Evolutionary conservation across 108 stramenopile species (phyloP).

Genomic region (Nitzschia sp.): DNA sequence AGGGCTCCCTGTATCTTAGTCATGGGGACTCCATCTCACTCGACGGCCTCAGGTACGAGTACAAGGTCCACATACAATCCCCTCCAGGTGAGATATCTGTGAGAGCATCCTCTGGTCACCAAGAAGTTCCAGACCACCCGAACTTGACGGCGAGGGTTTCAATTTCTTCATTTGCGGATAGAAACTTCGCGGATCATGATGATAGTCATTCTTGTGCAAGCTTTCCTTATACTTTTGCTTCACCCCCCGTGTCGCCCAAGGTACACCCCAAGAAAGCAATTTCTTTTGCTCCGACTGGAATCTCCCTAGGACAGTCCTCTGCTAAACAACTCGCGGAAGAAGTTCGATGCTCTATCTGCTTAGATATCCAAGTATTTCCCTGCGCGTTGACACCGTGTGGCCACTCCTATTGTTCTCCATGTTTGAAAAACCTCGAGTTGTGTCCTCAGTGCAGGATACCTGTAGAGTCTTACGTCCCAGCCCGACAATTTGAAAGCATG

Average conservation of each 20-base stretch:
- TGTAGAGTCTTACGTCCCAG: conserved; percentile 14
- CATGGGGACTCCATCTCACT: conserved; percentile 18
- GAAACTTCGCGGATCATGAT: too few relatives aligned
- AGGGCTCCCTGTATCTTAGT: background rate
- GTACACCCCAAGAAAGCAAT: too few relatives aligned
- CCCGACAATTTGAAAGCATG: conserved; percentile 17
- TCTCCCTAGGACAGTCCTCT: background rate
- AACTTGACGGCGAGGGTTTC: too few relatives aligned
- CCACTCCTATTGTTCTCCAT: conserved; percentile 30
- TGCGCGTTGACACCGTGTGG: conserved; percentile 32
- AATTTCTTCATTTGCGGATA: too few relatives aligned
- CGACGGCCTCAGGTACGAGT: conserved; percentile 20
- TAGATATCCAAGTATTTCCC: conserved; percentile 32
- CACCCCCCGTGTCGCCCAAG: too few relatives aligned
- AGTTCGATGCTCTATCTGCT: conserved; percentile 30
- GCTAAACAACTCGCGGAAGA: conserved; percentile 18
- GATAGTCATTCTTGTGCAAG: too few relatives aligned
- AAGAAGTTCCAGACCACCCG: too few relatives aligned
- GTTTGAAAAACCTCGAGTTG: background rate
- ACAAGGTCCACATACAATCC: conserved; percentile 4
- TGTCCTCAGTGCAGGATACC: conserved; percentile 33
- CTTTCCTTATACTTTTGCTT: too few relatives aligned
- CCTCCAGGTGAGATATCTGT: too few relatives aligned
- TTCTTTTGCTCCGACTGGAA: too few relatives aligned
- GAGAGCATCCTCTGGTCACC: too few relatives aligned